Conservation (phyloP, 768 basidiomycete species). For the Lactifluus volemus region DNA sequence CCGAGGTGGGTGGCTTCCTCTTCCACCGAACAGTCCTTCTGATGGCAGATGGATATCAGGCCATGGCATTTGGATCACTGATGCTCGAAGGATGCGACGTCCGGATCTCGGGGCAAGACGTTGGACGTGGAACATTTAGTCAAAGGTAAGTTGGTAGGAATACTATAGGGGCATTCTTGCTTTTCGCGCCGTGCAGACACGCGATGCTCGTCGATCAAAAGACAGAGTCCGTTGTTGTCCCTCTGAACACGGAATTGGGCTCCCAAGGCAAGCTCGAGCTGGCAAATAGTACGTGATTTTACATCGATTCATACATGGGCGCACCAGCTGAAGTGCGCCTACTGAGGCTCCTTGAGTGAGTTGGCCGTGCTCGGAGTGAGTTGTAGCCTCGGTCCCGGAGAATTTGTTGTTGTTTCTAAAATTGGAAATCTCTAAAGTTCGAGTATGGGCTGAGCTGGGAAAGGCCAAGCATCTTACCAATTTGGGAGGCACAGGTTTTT, state of each 20-base stretch:
- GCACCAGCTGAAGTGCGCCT: background rate
- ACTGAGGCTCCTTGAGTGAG: conserved; percentile 75
- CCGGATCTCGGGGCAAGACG: conserved; percentile 89
- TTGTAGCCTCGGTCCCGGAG: background rate
- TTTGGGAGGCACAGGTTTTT: conserved; percentile 86
- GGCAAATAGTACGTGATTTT: conserved; percentile 61
- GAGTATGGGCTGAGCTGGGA: conserved; percentile 92
- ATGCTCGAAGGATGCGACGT: conserved; percentile 78
- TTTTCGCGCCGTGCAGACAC: conserved; percentile 38
- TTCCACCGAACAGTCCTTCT: background rate
- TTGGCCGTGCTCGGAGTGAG: conserved; percentile 80
- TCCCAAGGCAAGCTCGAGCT: conserved; percentile 62
- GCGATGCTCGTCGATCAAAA: conserved; percentile 90
- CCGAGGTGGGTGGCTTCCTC: conserved; percentile 46
- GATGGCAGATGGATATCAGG: conserved; percentile 33
- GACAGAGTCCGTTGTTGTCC: conserved; percentile 71
- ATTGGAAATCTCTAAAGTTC: conserved; percentile 39
- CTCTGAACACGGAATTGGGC: conserved; percentile 62
- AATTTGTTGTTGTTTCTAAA: background rate
- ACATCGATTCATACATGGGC: background rate
- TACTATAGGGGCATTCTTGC: background rate
- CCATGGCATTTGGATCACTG: conserved; percentile 81
- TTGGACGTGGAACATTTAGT: conserved; percentile 85
- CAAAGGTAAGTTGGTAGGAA: conserved; percentile 40
- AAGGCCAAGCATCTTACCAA: conserved; percentile 66